These are phyloP conservation scores for Tripterygium wilfordii DNA, from an alignment of 177 flowering plant species.

Conservation along the genomic window DNA sequence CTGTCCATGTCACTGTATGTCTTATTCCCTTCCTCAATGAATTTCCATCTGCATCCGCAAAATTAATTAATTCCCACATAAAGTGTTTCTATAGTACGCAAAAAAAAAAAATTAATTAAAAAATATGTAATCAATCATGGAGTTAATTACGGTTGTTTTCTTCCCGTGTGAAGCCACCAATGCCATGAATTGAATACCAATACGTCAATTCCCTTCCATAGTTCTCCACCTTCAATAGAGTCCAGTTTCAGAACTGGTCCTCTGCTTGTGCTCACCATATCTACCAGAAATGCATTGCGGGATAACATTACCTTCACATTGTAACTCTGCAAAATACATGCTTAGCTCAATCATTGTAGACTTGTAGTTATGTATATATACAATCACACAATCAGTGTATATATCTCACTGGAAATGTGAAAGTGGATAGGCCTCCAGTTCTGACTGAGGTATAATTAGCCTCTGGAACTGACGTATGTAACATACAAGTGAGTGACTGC, in stretches of 20 bases:
- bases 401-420: constrained; percentile 34
- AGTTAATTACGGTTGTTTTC: constrained; percentile 36
- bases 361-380: too few species aligned
- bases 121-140: constrained; percentile 6
- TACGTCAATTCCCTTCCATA: constrained; percentile 36
- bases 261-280: constrained; percentile 16
- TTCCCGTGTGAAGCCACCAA: constrained; percentile 49
- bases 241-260: constrained; percentile 35
- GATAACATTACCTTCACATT: constrained; percentile 15
- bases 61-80: not conserved
- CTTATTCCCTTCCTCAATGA: constrained; percentile 20
- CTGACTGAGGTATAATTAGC: constrained; percentile 20
- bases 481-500: constrained; percentile 69
- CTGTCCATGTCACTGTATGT: constrained; percentile 36
- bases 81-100: not conserved
- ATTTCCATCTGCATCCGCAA: constrained; percentile 35
- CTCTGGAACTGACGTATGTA: constrained; percentile 30
- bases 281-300: constrained; percentile 41
- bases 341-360: too few species aligned
- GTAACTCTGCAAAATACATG: constrained; percentile 26
- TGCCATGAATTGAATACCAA: constrained; percentile 58
- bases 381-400: too few species aligned
- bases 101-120: too few species aligned
- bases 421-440: constrained; percentile 30
- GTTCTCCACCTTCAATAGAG: constrained; percentile 24